phyloP scores from a whole-genome alignment of 2,329 filamentous ascomycete genomes.

The Graphilbum ipis-grandicollis region DNA sequence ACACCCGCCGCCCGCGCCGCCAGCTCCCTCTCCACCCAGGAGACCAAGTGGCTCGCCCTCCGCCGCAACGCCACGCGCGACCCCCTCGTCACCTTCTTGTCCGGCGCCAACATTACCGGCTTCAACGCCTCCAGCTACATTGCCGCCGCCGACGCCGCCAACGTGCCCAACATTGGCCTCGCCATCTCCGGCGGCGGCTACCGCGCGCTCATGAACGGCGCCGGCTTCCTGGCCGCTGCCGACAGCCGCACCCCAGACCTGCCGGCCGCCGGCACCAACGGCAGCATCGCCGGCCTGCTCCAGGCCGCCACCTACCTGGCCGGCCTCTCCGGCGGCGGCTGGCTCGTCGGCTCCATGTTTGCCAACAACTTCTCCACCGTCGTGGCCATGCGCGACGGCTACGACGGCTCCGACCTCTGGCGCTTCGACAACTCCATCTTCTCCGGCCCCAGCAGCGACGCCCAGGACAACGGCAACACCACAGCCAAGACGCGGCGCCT shows the following conservation, averaged over 20 bases:
- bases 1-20: slow-evolving; percentile 53
- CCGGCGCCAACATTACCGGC: slow-evolving; percentile 52
- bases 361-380: slow-evolving; percentile 72
- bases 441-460: slow-evolving; percentile 13
- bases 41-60: slow-evolving; percentile 55
- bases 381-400: slow-evolving; percentile 31
- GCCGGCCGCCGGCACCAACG: slow-evolving; percentile 29
- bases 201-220: slow-evolving; percentile 70
- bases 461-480: slow-evolving; percentile 8
- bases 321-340: slow-evolving; percentile 67
- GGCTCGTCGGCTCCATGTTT: slow-evolving; percentile 70
- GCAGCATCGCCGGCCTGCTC: slow-evolving; percentile 60
- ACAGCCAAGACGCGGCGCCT: not conserved
- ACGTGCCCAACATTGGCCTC: slow-evolving; percentile 46
- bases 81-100: slow-evolving; percentile 60
- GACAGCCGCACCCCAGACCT: slow-evolving; percentile 52
- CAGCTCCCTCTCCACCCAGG: slow-evolving; percentile 43
- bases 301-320: slow-evolving; percentile 69
- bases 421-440: slow-evolving; percentile 19
- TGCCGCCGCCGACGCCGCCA: slow-evolving; percentile 18
- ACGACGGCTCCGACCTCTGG: slow-evolving; percentile 15
- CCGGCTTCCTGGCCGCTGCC: slow-evolving; percentile 62
- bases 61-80: slow-evolving; percentile 57
- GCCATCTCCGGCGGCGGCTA: slow-evolving; percentile 76
- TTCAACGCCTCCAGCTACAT: slow-evolving; percentile 68